Base-by-base conservation (phyloP, 2,329 filamentous ascomycete genomes). In the Conoideocrella luteorostrata region DNA sequence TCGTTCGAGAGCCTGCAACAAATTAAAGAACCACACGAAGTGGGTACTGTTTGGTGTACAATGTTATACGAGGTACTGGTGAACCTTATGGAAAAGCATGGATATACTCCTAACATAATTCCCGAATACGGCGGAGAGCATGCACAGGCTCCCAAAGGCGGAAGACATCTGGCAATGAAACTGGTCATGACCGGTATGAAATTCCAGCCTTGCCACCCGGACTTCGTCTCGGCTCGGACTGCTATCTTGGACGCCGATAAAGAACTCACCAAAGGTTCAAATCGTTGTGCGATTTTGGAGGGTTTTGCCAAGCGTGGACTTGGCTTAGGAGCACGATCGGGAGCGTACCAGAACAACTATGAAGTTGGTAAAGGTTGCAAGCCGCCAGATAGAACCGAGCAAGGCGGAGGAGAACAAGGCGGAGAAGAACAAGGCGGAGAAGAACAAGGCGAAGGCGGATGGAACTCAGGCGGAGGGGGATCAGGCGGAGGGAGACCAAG, bases 251-350 rank as follows among this genome's bases (percentile, higher is more conserved):
- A 78, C 46, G 75, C 75, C 0, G 75, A 79, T 52, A 57, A 57
- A 24, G 67, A 67, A 5, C 60, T 78, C 6, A 78, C 75, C 2
- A 66, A 64, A 1, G 75, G 74, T 3, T 56, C 52, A 9, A 78
- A 79, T 56, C 46, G 52, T 10, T 78, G 75, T 40, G 65, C 67
- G 50, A 59, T 79, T 46, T 79, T 75, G 75, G 72, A 51, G 13
- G 75, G 54, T 0, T 78, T 79, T 50, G 74, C 75, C 1, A 78
- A 78, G 68, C 62, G 75, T 35, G 75, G 75, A n/a, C 56, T 79
- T 3, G 75, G 75, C 26, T n/a, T n/a, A n/a, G n/a, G n/a, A n/a
- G n/a, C n/a, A n/a, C n/a, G n/a, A n/a, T n/a, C n/a, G n/a, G n/a
- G n/a, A n/a, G n/a, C n/a, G n/a, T n/a, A n/a, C n/a, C n/a, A n/a